Conservation (phyloP, 2,329 filamentous ascomycete genomes). For the Nigrograna mackinnonii region DNA sequence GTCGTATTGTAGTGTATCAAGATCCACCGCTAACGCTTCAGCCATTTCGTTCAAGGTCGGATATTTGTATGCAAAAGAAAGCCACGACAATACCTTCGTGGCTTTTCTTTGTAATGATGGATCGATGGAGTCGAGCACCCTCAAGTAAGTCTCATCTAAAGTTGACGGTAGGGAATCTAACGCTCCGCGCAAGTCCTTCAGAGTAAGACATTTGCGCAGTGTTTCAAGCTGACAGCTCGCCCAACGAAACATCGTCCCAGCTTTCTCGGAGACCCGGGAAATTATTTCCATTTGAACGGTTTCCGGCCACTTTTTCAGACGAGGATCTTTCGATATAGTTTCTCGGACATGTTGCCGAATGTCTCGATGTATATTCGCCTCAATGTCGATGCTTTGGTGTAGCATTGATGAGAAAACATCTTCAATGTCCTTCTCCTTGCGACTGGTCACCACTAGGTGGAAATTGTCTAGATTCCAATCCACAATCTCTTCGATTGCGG, state of each 20-base stretch:
- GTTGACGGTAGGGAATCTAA: constrained; percentile 4
- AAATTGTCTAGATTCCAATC: constrained; percentile 4
- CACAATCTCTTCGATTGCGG: constrained; percentile 4
- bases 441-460: constrained; percentile 10
- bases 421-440: constrained; percentile 8
- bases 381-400: constrained; percentile 9
- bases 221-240: constrained; percentile 10
- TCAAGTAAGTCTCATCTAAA: constrained; percentile 10
- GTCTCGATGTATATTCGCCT: constrained; percentile 20
- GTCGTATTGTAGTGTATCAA: no score
- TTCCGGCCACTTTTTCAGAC: constrained; percentile 12
- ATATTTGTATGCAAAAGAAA: no score
- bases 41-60: no score
- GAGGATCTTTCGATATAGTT: constrained; percentile 17
- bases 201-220: constrained; percentile 4
- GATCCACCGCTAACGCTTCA: no score
- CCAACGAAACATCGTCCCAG: constrained; percentile 12
- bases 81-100: no score
- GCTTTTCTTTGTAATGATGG: no score
- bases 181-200: background rate
- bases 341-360: constrained; percentile 6
- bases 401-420: constrained; percentile 5
- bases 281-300: background rate
- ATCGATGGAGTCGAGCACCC: no score
- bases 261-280: no score